A percentile compares a stretch with the other conserved stretches of the same genome.
phyloP scores from a whole-genome alignment of 169 alveolate genomes.

The Plasmodium vinckei region DNA sequence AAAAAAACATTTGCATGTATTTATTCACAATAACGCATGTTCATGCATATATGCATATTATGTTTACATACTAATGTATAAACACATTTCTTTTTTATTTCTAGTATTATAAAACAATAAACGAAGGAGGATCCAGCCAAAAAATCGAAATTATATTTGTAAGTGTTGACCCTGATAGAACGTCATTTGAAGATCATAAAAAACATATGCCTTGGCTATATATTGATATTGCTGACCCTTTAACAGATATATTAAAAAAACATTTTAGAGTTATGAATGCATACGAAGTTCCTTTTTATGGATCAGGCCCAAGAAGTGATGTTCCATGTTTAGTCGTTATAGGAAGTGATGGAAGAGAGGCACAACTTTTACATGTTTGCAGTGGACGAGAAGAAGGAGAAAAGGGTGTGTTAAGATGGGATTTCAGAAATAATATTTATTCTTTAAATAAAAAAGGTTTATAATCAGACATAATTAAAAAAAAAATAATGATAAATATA shows the following conservation, averaged over 20 bases:
- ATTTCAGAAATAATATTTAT: slow-evolving; percentile 69
- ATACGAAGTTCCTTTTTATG: slow-evolving; percentile 72
- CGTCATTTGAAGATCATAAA: slow-evolving; percentile 74
- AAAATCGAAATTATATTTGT: slow-evolving; percentile 82
- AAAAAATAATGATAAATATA: no score
- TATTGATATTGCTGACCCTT: slow-evolving; percentile 80
- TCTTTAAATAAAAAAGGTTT: slow-evolving; percentile 33
- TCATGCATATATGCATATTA: background rate
- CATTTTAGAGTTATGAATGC: slow-evolving; percentile 78
- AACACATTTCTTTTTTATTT: background rate
- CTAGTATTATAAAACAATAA: slow-evolving; percentile 81
- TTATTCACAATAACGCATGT: background rate
- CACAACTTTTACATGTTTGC: slow-evolving; percentile 80
- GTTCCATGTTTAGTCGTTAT: slow-evolving; percentile 81
- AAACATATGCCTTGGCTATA: slow-evolving; percentile 83
- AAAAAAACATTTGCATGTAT: background rate
- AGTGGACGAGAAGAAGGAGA: slow-evolving; percentile 85
- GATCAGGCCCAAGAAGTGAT: slow-evolving; percentile 80
- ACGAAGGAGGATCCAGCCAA: slow-evolving; percentile 81
- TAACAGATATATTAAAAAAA: slow-evolving; percentile 77
- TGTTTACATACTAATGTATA: background rate
- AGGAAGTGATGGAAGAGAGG: slow-evolving; percentile 83
- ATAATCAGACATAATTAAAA: background rate
- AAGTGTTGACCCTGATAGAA: slow-evolving; percentile 75
- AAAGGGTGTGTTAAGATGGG: slow-evolving; percentile 79